These are phyloP conservation scores for Rubroboletus satanas DNA, from an alignment of 768 basidiomycete genomes.

Conservation along the genomic window DNA sequence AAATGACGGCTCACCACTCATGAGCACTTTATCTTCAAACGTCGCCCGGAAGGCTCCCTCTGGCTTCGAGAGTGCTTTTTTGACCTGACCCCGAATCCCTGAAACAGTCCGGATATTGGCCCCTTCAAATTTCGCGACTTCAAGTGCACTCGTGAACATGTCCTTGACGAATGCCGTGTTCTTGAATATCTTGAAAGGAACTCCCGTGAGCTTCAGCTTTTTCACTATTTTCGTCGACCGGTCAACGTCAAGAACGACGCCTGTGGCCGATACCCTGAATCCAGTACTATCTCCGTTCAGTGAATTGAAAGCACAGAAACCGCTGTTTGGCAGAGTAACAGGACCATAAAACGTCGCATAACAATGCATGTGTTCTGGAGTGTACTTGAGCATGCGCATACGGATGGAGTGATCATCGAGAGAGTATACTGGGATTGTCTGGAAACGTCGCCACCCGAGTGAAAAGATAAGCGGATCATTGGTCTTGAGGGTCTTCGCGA, in stretches of 20 bases:
- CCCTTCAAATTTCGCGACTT: conserved; percentile 98
- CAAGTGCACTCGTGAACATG: conserved; percentile 91
- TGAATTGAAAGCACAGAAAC: conserved; percentile 96
- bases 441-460: conserved; percentile 97
- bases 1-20: conserved; percentile 69
- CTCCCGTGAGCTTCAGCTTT: conserved; percentile 94
- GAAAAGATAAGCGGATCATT: conserved; percentile 97
- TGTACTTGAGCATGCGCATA: conserved; percentile 99
- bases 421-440: conserved; percentile 91
- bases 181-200: conserved; percentile 97
- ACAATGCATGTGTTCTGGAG: conserved; percentile 99
- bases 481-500: conserved; percentile 84
- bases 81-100: conserved; percentile 94
- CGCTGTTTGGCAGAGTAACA: conserved; percentile 86
- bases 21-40: conserved; percentile 96
- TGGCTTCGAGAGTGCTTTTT: conserved; percentile 92
- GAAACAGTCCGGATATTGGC: conserved; percentile 95
- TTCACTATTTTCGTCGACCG: conserved; percentile 94
- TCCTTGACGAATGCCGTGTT: conserved; percentile 98
- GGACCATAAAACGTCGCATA: conserved; percentile 98
- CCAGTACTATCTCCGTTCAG: conserved; percentile 60
- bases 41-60: conserved; percentile 95
- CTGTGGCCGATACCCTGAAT: conserved; percentile 90
- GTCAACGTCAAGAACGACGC: conserved; percentile 92
- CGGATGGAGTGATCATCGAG: conserved; percentile 97